Percentiles rank a stretch among this genome's conserved stretches.
phyloP scores from a whole-genome alignment of 73 alveolate species.

The Blepharisma japonicum region DNA sequence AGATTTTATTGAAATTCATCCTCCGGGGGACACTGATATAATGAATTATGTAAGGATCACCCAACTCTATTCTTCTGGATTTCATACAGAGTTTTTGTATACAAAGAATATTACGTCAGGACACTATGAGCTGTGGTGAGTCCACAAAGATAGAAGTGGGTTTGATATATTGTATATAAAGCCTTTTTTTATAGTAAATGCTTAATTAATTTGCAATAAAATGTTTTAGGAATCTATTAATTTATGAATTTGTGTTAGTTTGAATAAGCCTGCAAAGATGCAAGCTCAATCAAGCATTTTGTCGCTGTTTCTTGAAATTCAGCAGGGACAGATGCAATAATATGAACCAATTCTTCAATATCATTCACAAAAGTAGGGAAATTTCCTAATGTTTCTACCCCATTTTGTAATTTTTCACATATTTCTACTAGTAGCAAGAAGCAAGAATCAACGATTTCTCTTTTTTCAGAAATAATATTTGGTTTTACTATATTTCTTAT shows the following conservation, averaged over 20 bases:
- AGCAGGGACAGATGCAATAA: too few relatives aligned
- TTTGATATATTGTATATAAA: constrained; percentile 55
- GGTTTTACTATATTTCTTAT: background rate
- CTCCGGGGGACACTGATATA: constrained; percentile 41
- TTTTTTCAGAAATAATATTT: background rate
- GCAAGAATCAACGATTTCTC: background rate
- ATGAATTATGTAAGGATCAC: constrained; percentile 33
- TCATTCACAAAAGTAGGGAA: too few relatives aligned
- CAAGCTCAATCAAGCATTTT: too few relatives aligned
- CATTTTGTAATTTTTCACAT: background rate
- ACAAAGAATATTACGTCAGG: constrained; percentile 64
- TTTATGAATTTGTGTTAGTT: too few relatives aligned
- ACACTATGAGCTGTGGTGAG: constrained; percentile 64
- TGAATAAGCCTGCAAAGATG: too few relatives aligned
- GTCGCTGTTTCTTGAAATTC: too few relatives aligned
- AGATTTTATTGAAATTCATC: constrained; percentile 63
- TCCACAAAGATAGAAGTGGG: constrained; percentile 58
- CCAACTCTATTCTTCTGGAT: constrained; percentile 45
- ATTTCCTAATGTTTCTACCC: too few relatives aligned
- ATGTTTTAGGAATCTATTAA: too few relatives aligned
- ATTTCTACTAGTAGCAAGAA: background rate
- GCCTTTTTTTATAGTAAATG: constrained; percentile 49
- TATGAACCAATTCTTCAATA: too few relatives aligned
- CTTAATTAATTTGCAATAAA: background rate
- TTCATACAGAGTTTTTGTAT: constrained; percentile 54